These are phyloP conservation scores for Aureobasidium musti DNA, from an alignment of 2,329 filamentous ascomycete species.

Conservation along the genomic window DNA sequence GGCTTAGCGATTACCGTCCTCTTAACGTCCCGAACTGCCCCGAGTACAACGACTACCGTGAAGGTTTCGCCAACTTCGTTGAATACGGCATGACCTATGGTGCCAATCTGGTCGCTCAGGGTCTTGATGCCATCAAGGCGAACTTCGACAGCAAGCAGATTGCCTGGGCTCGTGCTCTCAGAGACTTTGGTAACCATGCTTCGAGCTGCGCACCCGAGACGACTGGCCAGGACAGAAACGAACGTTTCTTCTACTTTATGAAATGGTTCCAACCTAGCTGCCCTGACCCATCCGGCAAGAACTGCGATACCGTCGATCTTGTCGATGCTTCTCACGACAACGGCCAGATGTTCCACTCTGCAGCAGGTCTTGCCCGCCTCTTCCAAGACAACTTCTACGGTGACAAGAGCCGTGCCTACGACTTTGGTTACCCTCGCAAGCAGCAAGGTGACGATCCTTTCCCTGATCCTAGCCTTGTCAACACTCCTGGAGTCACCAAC, in stretches of 20 bases:
- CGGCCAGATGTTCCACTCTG: slow-evolving; percentile 42
- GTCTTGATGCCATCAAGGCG: slow-evolving; percentile 39
- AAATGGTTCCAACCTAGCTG: slow-evolving; percentile 42
- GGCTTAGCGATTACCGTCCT: slow-evolving; percentile 40
- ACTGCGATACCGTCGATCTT: slow-evolving; percentile 43
- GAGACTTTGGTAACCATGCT: slow-evolving; percentile 42
- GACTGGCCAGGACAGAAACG: slow-evolving; percentile 42
- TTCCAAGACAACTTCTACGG: slow-evolving; percentile 46
- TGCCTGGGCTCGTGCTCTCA: slow-evolving; percentile 41
- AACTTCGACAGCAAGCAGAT: slow-evolving; percentile 42
- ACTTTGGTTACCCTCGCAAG: slow-evolving; percentile 44
- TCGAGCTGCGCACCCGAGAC: slow-evolving; percentile 40
- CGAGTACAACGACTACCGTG: slow-evolving; percentile 42
- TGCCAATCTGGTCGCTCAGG: slow-evolving; percentile 37
- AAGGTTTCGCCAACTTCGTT: slow-evolving; percentile 41
- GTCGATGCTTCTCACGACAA: slow-evolving; percentile 42
- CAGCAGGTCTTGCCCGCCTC: slow-evolving; percentile 41
- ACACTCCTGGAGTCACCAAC: slow-evolving; percentile 30
- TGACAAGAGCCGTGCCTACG: slow-evolving; percentile 40
- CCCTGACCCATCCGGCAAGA: slow-evolving; percentile 28
- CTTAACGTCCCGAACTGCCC: slow-evolving; percentile 38
- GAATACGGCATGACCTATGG: slow-evolving; percentile 41
- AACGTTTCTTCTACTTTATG: slow-evolving; percentile 47
- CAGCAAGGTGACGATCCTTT: slow-evolving; percentile 41
- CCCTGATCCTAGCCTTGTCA: slow-evolving; percentile 40